These are phyloP conservation scores for Aspergillus neoniger DNA, from an alignment of 2,329 filamentous ascomycete species.

Conservation along the genomic window DNA sequence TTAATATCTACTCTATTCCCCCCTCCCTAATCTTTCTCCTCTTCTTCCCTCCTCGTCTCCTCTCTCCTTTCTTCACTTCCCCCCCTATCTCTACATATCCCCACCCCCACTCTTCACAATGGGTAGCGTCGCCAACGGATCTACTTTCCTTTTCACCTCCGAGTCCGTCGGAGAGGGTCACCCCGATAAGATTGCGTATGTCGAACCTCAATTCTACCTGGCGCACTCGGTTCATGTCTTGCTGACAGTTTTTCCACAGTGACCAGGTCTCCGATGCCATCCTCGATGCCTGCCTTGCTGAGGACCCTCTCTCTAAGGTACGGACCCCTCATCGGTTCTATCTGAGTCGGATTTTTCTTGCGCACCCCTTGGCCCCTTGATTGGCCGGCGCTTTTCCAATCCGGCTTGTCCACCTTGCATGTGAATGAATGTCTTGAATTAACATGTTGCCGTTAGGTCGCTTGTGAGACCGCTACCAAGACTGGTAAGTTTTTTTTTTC, in stretches of 20 bases:
- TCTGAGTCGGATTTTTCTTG: conserved; percentile 4
- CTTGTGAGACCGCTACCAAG: conserved; percentile 99
- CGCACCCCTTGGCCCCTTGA: conserved; percentile 10
- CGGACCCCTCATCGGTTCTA: conserved; percentile 7
- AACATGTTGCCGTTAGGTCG: conserved; percentile 55
- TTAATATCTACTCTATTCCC: conserved; percentile 7
- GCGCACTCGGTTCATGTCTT: background rate
- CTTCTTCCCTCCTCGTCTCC: conserved; percentile 26
- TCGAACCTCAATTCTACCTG: conserved; percentile 18
- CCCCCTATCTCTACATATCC: conserved; percentile 18
- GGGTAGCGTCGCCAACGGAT: conserved; percentile 57
- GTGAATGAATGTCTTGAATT: conserved; percentile 15
- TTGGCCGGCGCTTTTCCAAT: conserved; percentile 2
- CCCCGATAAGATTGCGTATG: conserved; percentile 88
- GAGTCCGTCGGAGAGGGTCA: conserved; percentile 89
- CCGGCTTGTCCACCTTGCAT: background rate
- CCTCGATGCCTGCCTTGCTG: conserved; percentile 92
- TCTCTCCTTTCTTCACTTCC: conserved; percentile 22
- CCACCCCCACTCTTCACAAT: conserved; percentile 52
- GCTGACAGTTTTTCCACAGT: conserved; percentile 40
- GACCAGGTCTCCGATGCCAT: conserved; percentile 98
- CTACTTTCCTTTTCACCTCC: conserved; percentile 85
- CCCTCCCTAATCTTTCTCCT: conserved; percentile 32
- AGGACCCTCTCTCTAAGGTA: conserved; percentile 94
- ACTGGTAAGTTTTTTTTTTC: conserved; percentile 64